phyloP scores from a whole-genome alignment of 2,329 filamentous ascomycete species.

The Botrytis hyacinthi region DNA sequence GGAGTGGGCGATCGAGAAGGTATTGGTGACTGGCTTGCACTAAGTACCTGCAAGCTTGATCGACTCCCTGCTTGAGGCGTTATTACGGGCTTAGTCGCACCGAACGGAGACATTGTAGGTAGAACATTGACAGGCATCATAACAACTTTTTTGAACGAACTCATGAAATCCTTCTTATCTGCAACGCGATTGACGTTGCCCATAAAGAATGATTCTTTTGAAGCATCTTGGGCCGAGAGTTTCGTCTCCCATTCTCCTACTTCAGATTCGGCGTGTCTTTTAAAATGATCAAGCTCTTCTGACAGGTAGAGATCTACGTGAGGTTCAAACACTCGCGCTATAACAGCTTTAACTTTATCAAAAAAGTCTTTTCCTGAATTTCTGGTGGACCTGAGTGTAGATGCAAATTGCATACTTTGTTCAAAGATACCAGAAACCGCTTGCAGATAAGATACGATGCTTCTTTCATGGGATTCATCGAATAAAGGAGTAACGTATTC shows the following conservation, averaged over 20 bases:
- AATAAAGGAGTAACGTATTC: constrained; percentile 85
- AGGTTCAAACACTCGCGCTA: constrained; percentile 77
- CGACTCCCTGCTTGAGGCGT: constrained; percentile 28
- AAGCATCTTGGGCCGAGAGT: constrained; percentile 84
- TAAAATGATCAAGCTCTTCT: constrained; percentile 87
- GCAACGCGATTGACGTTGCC: constrained; percentile 90
- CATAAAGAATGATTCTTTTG: constrained; percentile 93
- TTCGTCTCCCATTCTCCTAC: constrained; percentile 89
- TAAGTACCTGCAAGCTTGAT: constrained; percentile 36
- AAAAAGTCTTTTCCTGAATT: constrained; percentile 59
- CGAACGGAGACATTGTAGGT: constrained; percentile 61
- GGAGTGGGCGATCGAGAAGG: constrained; percentile 53
- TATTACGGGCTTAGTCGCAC: constrained; percentile 39
- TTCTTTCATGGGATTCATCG: constrained; percentile 78
- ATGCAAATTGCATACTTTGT: constrained; percentile 75
- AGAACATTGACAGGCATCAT: constrained; percentile 98
- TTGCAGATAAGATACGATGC: constrained; percentile 75
- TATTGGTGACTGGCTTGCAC: constrained; percentile 28
- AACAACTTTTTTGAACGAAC: constrained; percentile 95
- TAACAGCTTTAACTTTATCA: constrained; percentile 64
- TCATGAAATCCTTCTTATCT: constrained; percentile 94
- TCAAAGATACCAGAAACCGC: constrained; percentile 86
- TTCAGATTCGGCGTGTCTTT: constrained; percentile 69
- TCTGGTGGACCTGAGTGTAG: constrained; percentile 66
- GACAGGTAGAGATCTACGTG: constrained; percentile 92